phyloP scores from a whole-genome alignment of 176 grass and related monocot species.

The Oryza glaberrima region DNA sequence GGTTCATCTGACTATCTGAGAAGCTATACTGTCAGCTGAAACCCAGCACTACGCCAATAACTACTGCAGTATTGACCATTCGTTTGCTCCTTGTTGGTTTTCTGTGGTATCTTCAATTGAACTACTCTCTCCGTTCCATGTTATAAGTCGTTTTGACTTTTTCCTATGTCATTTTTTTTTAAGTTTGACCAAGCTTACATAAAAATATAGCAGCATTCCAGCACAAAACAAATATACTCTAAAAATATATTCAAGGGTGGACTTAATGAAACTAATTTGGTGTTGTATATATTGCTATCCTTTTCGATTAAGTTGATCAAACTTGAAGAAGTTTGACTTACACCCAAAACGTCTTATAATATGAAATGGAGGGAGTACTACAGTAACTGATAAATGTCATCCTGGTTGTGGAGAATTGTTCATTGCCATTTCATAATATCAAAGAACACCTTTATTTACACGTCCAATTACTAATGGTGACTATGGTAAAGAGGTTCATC shows the following conservation, averaged over 20 bases:
- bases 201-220: too few species aligned
- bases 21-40: not conserved
- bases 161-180: too few species aligned
- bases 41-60: not conserved
- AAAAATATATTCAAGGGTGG: too few species aligned
- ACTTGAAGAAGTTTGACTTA: too few species aligned
- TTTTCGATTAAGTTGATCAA: too few species aligned
- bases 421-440: not conserved
- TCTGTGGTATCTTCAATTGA: constrained; percentile 4
- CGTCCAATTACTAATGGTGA: not conserved
- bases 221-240: too few species aligned
- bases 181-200: too few species aligned
- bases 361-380: not conserved
- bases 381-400: not conserved
- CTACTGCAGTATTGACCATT: constrained; percentile 7
- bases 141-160: too few species aligned
- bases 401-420: not conserved
- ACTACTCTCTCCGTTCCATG: not conserved
- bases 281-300: too few species aligned
- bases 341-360: too few species aligned
- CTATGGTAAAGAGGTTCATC: not conserved
- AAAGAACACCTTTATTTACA: not conserved
- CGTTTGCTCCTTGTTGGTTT: constrained; percentile 23
- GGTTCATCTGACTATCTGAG: not conserved
- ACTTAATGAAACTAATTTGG: too few species aligned